Evolutionary conservation across 257 asterid species (phyloP).

Genomic region (Solanum piurae): DNA sequence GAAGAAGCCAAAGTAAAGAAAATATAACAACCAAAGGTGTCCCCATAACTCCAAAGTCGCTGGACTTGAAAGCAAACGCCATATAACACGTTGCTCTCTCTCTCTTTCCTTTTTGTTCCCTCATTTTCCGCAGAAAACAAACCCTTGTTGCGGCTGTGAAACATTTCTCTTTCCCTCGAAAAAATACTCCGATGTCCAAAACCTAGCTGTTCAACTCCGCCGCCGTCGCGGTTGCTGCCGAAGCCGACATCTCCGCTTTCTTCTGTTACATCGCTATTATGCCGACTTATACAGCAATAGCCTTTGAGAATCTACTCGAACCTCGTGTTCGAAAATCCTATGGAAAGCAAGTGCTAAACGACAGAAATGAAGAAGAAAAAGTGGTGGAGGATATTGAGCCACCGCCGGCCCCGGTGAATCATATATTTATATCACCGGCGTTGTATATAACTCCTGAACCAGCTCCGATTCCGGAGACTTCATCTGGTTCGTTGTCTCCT

Average conservation of each 20-base stretch:
- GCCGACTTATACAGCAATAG: conserved; percentile 49
- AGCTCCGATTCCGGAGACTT: conserved; percentile 47
- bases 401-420: conserved; percentile 18
- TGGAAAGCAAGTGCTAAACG: neutral
- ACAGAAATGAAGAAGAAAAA: neutral
- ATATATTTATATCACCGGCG: conserved; percentile 64
- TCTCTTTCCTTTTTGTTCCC: neutral
- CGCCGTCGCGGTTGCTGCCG: neutral
- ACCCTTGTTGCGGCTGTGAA: neutral
- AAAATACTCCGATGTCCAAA: neutral
- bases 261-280: conserved; percentile 3
- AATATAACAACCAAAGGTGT: neutral
- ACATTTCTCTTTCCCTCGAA: neutral
- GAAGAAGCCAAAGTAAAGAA: neutral
- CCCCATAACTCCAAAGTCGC: neutral
- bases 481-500: conserved; percentile 37
- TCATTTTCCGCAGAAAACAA: neutral
- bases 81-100: neutral
- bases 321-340: conserved; percentile 35
- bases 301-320: conserved; percentile 46
- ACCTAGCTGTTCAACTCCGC: neutral
- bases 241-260: neutral
- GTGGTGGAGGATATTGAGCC: neutral
- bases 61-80: neutral
- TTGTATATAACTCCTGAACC: conserved; percentile 67